Base-by-base conservation (phyloP, 1,284 basidiomycete genomes). In the Marasmius sp. region DNA sequence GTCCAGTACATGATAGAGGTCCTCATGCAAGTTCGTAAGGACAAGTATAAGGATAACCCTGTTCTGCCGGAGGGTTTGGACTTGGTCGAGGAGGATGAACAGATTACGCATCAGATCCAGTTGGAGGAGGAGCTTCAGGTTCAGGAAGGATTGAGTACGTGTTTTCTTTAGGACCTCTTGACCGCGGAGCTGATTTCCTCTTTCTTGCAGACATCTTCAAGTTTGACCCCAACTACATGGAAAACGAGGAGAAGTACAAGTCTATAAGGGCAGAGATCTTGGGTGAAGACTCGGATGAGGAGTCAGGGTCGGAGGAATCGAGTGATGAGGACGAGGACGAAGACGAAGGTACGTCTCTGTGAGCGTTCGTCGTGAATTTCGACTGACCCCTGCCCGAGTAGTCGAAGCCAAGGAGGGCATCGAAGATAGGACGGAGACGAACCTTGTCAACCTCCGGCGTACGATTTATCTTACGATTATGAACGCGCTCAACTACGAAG, bases 1-100 rank as follows among this genome's bases (percentile, higher is more conserved):
- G 95, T 98, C 33, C 97, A 99, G 73, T 99, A 98, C 79, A 98
- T 98, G 97, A 95, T 99, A 70, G 97, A 99, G 77, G 97, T 99
- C 5, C 82, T 97, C 58, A 97, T 98, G 92, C 95, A 97, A 75
- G 94, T 98, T 10, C 85, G 97, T 66, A 97, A 97, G 79, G 97
- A 99, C 81, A 95, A 93, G 75, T 99, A 94, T 84, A 98, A 98
- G 81, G 97, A 99, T 74, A 98, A 99, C 74, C 96, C 95, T 20
- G 87, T 93, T 65, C 78, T 99, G 51, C 90, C 94, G 1, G 95
- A 98, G 71, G 95, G 95, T 0, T 75, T 99, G 70, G 97, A 99
- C 72, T 77, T 99, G 37, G 97, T 99, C 0, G 95, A 98, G 70
- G 97, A 99, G 71, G 97, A 98, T 34, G 95, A 97, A 69, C 95